Percentiles rank a stretch among this genome's conserved stretches.
Evolutionary conservation across 257 asterid species (phyloP).

Genomic region (Penstemon newberryi): DNA sequence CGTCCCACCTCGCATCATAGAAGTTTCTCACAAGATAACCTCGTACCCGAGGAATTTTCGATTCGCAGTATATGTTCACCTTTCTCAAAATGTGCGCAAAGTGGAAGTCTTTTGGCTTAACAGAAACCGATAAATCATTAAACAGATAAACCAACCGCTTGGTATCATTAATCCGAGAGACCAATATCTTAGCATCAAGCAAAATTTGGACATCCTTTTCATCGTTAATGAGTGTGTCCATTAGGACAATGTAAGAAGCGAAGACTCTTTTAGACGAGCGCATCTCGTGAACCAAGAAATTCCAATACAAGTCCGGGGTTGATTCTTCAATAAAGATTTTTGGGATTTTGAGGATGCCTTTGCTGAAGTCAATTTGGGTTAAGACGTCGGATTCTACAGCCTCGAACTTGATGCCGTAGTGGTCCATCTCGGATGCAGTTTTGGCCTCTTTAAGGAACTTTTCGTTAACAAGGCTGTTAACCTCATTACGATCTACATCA

Average conservation of each 20-base stretch:
- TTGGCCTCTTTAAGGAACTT: background rate
- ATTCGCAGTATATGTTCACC: background rate
- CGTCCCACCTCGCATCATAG: constrained; percentile 24
- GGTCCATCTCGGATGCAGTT: constrained; percentile 25
- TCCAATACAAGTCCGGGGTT: constrained; percentile 3
- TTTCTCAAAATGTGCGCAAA: background rate
- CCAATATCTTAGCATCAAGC: background rate
- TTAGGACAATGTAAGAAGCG: constrained; percentile 20
- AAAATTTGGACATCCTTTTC: constrained; percentile 25
- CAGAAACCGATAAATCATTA: constrained; percentile 12
- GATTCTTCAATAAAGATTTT: constrained; percentile 14
- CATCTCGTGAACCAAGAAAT: constrained; percentile 24
- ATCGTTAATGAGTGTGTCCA: constrained; percentile 16
- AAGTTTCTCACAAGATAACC: background rate
- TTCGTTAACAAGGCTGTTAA: background rate
- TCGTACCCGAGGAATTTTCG: background rate
- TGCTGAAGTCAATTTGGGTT: background rate
- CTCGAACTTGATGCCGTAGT: constrained; percentile 12
- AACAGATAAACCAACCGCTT: constrained; percentile 17
- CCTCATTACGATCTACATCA: too few relatives aligned
- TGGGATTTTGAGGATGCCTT: constrained; percentile 13
- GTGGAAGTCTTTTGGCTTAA: constrained; percentile 8
- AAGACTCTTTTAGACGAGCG: background rate
- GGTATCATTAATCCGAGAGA: constrained; percentile 6
- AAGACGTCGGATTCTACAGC: background rate